Conservation (phyloP, 1,284 basidiomycete species). For the Rhodotorula glutinis region DNA sequence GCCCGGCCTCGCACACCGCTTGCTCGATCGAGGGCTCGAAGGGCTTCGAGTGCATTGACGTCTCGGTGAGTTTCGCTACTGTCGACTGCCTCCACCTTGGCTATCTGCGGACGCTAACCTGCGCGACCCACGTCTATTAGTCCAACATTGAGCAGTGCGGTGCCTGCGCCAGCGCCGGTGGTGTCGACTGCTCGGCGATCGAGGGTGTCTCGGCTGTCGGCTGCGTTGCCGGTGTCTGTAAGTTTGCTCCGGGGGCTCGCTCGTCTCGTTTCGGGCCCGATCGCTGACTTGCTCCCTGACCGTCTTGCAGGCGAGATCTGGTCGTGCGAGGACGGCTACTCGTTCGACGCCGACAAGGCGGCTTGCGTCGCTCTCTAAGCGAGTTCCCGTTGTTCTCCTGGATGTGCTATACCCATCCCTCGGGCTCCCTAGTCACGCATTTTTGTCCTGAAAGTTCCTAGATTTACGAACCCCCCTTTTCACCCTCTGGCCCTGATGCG, state of each 20-base stretch:
- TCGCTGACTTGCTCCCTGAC: no score
- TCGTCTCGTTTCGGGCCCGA: no score
- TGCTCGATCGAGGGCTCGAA: slow-evolving; percentile 12
- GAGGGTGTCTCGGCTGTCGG: slow-evolving; percentile 21
- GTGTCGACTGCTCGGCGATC: slow-evolving; percentile 40
- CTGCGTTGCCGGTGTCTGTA: slow-evolving; percentile 17
- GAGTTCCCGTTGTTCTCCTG: not conserved
- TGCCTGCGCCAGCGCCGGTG: slow-evolving; percentile 12
- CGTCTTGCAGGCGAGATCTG: slow-evolving; percentile 23
- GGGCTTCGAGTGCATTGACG: slow-evolving; percentile 37
- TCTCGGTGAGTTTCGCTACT: slow-evolving; percentile 6
- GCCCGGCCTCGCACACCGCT: slow-evolving; percentile 30
- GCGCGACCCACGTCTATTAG: not conserved
- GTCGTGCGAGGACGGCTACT: slow-evolving; percentile 21
- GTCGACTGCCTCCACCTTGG: no score
- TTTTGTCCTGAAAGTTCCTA: no score
- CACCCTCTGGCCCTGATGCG: no score
- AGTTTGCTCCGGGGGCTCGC: no score
- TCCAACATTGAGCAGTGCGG: slow-evolving; percentile 26
- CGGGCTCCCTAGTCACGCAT: no score
- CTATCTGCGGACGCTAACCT: no score
- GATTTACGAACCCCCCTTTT: no score
- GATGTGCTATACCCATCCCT: no score
- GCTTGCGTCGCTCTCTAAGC: slow-evolving; percentile 14
- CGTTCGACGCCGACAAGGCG: slow-evolving; percentile 6